Evolutionary conservation across 2,329 filamentous ascomycete genomes (phyloP).

Genomic region (Akanthomyces uredinophilus): DNA sequence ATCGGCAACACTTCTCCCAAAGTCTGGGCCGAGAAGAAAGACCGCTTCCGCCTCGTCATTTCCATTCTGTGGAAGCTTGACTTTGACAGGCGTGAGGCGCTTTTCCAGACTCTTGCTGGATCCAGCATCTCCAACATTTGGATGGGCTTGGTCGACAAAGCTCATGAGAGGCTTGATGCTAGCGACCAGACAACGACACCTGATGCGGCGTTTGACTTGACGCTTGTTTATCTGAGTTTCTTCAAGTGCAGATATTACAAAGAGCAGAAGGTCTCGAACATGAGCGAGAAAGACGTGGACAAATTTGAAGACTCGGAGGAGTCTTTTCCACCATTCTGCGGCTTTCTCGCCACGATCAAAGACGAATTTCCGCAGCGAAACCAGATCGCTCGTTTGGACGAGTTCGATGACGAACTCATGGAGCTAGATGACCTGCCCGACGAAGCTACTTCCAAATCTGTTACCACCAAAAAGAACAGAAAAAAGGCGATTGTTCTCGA

Average conservation of each 20-base stretch:
- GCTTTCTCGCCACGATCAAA: constrained; percentile 24
- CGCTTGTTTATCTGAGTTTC: constrained; percentile 28
- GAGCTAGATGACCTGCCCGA: constrained; percentile 20
- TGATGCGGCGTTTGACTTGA: constrained; percentile 26
- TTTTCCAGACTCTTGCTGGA: constrained; percentile 22
- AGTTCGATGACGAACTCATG: constrained; percentile 19
- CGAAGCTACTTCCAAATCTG: background rate
- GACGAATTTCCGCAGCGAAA: constrained; percentile 28
- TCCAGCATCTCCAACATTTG: background rate
- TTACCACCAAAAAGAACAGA: background rate
- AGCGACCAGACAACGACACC: no score
- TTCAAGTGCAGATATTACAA: constrained; percentile 21
- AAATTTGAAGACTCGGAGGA: constrained; percentile 14
- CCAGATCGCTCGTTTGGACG: constrained; percentile 27
- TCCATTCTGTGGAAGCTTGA: constrained; percentile 23
- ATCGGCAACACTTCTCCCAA: constrained; percentile 14
- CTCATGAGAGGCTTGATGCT: background rate
- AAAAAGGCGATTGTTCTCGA: constrained; percentile 32
- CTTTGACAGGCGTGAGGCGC: constrained; percentile 16
- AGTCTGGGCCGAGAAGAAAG: constrained; percentile 20
- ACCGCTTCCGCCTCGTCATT: constrained; percentile 26
- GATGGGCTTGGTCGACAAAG: background rate
- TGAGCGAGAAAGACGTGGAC: constrained; percentile 19
- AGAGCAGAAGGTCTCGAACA: constrained; percentile 20
- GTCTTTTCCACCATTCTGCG: constrained; percentile 22